Conservation (phyloP, 2,329 filamentous ascomycete species). For the Colletotrichum nymphaeae region DNA sequence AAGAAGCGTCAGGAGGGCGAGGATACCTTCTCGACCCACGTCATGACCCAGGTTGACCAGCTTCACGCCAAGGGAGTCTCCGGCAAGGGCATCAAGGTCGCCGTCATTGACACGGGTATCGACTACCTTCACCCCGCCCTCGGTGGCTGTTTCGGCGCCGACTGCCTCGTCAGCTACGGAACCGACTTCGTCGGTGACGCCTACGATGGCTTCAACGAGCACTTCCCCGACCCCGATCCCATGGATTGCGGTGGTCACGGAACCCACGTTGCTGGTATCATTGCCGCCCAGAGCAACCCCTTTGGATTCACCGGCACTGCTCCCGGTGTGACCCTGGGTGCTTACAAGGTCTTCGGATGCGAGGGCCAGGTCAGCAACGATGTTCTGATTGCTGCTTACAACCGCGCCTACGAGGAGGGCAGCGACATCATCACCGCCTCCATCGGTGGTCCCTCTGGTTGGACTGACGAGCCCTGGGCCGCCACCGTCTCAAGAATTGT, state of each 20-base stretch:
- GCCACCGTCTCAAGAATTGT: slow-evolving; percentile 64
- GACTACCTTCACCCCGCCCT: slow-evolving; percentile 74
- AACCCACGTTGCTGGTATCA: slow-evolving; percentile 71
- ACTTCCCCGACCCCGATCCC: slow-evolving; percentile 61
- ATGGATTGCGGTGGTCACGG: slow-evolving; percentile 70
- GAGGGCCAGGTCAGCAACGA: slow-evolving; percentile 62
- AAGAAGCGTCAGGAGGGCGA: slow-evolving; percentile 45
- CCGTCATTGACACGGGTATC: slow-evolving; percentile 65
- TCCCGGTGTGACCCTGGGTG: slow-evolving; percentile 65
- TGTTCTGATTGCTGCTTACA: slow-evolving; percentile 68
- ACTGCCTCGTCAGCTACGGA: slow-evolving; percentile 68
- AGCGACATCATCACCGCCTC: slow-evolving; percentile 68
- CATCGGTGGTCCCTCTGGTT: slow-evolving; percentile 63
- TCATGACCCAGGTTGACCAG: slow-evolving; percentile 68
- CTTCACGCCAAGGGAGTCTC: slow-evolving; percentile 59
- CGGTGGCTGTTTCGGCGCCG: slow-evolving; percentile 71
- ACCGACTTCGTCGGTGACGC: slow-evolving; percentile 68
- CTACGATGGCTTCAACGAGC: slow-evolving; percentile 52
- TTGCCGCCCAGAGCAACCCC: slow-evolving; percentile 66
- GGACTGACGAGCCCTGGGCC: slow-evolving; percentile 63
- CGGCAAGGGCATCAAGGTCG: slow-evolving; percentile 65
- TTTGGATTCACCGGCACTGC: slow-evolving; percentile 69
- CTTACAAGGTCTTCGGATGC: slow-evolving; percentile 70
- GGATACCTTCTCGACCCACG: slow-evolving; percentile 57
- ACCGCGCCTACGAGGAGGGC: slow-evolving; percentile 70